These are phyloP conservation scores for Fusarium secorum DNA, from an alignment of 2,329 filamentous ascomycete species.

Conservation along the genomic window DNA sequence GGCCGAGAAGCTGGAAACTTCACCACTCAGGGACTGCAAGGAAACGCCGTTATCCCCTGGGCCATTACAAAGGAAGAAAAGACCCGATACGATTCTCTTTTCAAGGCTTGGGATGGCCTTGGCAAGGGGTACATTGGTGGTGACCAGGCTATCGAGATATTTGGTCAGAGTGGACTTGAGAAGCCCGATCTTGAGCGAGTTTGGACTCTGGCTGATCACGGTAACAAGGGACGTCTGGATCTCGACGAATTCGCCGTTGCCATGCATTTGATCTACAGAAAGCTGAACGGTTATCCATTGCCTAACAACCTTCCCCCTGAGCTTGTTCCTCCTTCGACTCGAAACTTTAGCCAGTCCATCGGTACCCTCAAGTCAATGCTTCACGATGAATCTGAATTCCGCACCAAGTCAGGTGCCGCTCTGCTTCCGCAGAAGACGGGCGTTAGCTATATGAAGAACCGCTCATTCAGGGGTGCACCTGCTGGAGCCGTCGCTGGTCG, in stretches of 20 bases:
- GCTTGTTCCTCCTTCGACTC: slow-evolving; percentile 91
- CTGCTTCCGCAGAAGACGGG: slow-evolving; percentile 94
- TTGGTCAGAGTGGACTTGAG: slow-evolving; percentile 92
- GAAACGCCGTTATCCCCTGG: slow-evolving; percentile 97
- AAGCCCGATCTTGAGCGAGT: slow-evolving; percentile 89
- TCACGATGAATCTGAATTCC: slow-evolving; percentile 85
- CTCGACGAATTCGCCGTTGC: slow-evolving; percentile 97
- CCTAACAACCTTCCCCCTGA: slow-evolving; percentile 89
- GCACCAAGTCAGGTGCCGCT: slow-evolving; percentile 89
- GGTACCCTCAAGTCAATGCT: slow-evolving; percentile 91
- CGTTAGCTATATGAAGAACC: slow-evolving; percentile 96
- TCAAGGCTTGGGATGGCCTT: slow-evolving; percentile 96
- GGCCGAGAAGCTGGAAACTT: slow-evolving; percentile 85
- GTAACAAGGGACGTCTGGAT: slow-evolving; percentile 92
- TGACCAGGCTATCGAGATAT: slow-evolving; percentile 93
- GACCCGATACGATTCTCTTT: slow-evolving; percentile 92
- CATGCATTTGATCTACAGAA: slow-evolving; percentile 99
- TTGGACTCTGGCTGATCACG: slow-evolving; percentile 93
- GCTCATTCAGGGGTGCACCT: slow-evolving; percentile 80
- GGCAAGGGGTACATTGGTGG: slow-evolving; percentile 92
- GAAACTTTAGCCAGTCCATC: slow-evolving; percentile 92
- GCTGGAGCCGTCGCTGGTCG: slow-evolving; percentile 67
- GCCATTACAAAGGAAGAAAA: slow-evolving; percentile 99
- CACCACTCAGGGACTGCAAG: slow-evolving; percentile 85
- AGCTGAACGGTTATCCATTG: slow-evolving; percentile 93